A percentile compares a stretch with the other conserved stretches of the same genome.
phyloP scores from a whole-genome alignment of 306 rosid species.

The Boehmeria nivea region DNA sequence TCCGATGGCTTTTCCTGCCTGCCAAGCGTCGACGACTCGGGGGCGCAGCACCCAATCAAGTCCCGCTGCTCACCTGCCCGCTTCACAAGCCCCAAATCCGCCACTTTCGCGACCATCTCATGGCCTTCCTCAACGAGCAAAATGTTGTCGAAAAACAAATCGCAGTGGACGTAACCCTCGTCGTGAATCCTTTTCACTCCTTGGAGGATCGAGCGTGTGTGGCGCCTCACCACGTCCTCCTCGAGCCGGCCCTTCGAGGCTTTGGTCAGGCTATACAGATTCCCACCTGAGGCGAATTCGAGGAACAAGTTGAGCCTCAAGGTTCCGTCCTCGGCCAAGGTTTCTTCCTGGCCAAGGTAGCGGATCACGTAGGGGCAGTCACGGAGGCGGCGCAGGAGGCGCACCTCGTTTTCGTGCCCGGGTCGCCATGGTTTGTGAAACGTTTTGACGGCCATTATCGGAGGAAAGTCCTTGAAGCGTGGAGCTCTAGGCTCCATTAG shows the following conservation, averaged over 20 bases:
- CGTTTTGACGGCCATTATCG: slow-evolving; percentile 13
- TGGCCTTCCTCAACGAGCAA: not conserved
- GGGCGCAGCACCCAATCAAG: slow-evolving; percentile 1
- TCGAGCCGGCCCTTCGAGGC: not conserved
- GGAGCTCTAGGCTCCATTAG: not conserved
- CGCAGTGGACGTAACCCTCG: too few species aligned
- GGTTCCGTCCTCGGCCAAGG: too few species aligned
- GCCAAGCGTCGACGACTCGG: not conserved
- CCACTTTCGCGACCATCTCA: slow-evolving; percentile 5
- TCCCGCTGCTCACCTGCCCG: not conserved
- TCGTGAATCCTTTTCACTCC: slow-evolving; percentile 7
- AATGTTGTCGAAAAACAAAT: slow-evolving; percentile 2
- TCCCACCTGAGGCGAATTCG: slow-evolving; percentile 12
- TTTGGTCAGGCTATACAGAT: not conserved
- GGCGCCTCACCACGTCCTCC: not conserved
- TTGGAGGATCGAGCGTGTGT: not conserved
- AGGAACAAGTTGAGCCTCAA: not conserved
- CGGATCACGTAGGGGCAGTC: slow-evolving; percentile 3
- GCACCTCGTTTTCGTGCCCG: not conserved
- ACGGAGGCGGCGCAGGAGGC: not conserved
- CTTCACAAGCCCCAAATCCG: slow-evolving; percentile 17
- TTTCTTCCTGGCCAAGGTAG: slow-evolving; percentile 1
- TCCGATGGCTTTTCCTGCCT: slow-evolving; percentile 13
- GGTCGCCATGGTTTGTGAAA: not conserved
- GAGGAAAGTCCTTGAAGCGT: not conserved